Evolutionary conservation across 2,329 filamentous ascomycete genomes (phyloP), one percentile per base, ranked within the genome.

Genomic region (Neoarthrinium moseri): DNA sequence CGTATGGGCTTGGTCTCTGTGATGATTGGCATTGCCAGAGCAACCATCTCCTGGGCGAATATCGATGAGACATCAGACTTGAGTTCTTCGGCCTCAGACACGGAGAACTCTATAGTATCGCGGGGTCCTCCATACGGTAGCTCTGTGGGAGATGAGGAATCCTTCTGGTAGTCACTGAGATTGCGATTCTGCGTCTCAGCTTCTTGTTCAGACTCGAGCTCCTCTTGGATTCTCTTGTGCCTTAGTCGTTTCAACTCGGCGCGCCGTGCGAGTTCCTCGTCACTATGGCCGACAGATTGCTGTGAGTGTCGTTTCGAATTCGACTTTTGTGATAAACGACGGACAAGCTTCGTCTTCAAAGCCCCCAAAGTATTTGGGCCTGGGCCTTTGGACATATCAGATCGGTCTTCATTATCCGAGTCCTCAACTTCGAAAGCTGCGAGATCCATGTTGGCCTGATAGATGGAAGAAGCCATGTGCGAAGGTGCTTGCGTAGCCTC

Each of bases 191-290:
- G 60, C 17, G 54, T 51, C 12, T 70, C 66, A 37, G 67, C 64
- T 8, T 61, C 56, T 27, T 68, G 62, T 29, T 79, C 77, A 30
- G 62, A 72, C 36, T 74, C 70, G 4, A 83, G 65, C 53, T 83
- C 80, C 34, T 80, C 72, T 50, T 77, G 76, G n/a, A 83, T 82
- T 50, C 78, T 71, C 52, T 73, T 75, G 39, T 76, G 73, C 60
- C 78, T 74, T 7, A 82, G 63, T 17, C 78, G 70, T 52, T 71
- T 77, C 44, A 83, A 60, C 52, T 83, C 79, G 22, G 77, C 78
- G 52, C 78, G 70, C 22, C 78, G 69, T 42, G 77, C 73, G 34
- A 79, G 56, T 51, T 80, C 76, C 50, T 80, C 77, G 20, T 78
- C 67, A 37, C 72, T 78, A 39, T 67, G 70, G 11, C 73, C 71